Conservation (phyloP, 352 stramenopile species). For the Thraustochytrium sp. region DNA sequence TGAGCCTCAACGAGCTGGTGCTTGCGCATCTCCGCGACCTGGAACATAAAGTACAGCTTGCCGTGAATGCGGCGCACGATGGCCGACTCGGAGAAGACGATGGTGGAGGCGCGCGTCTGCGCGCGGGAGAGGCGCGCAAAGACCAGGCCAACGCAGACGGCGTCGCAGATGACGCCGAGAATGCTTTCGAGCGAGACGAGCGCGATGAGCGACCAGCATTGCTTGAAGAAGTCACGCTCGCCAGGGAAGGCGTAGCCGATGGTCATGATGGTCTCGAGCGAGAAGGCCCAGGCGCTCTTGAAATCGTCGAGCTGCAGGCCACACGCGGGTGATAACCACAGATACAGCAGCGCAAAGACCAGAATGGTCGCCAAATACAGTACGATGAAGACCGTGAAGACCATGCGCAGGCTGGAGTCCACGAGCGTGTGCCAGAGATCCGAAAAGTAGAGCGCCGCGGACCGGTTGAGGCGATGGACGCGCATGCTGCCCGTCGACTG, state of each 20-base stretch:
- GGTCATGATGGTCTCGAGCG: constrained; percentile 67
- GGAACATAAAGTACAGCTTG: constrained; percentile 86
- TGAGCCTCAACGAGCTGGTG: constrained; percentile 88
- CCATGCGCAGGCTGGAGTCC: constrained; percentile 6
- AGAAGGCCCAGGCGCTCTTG: constrained; percentile 60
- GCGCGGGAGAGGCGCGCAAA: constrained; percentile 86
- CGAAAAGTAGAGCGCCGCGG: neutral
- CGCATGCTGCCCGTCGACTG: neutral
- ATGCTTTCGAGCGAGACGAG: constrained; percentile 85
- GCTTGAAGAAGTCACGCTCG: constrained; percentile 73
- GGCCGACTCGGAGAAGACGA: constrained; percentile 85
- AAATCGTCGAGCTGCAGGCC: neutral
- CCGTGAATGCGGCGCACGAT: constrained; percentile 76
- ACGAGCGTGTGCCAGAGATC: constrained; percentile 41
- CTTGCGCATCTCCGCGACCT: constrained; percentile 78
- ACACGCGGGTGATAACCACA: constrained; percentile 5
- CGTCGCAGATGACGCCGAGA: constrained; percentile 78
- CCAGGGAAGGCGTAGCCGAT: constrained; percentile 62
- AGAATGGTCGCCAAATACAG: constrained; percentile 28
- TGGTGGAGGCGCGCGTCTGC: constrained; percentile 80
- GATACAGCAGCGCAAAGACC: constrained; percentile 12
- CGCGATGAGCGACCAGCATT: constrained; percentile 81
- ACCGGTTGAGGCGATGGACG: constrained; percentile 18
- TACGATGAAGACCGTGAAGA: constrained; percentile 33
- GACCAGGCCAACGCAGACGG: constrained; percentile 84